Percentiles rank a stretch among this genome's conserved stretches.
phyloP scores from a whole-genome alignment of 306 rosid genomes.

The Cicer arietinum region DNA sequence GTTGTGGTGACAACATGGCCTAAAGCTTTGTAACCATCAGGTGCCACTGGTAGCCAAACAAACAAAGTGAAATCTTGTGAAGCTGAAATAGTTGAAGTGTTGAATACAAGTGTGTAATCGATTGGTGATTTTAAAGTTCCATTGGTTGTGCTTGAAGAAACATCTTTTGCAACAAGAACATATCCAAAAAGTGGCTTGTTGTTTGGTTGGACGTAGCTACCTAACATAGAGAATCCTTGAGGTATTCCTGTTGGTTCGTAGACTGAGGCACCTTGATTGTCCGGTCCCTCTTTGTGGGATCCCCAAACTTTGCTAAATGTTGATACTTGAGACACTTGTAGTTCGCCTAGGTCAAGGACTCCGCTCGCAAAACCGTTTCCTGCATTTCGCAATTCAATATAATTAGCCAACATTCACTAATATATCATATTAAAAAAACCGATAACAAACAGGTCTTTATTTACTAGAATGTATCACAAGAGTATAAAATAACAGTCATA shows the following conservation, averaged over 20 bases:
- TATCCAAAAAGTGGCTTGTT: slow-evolving; percentile 69
- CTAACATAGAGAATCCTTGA: slow-evolving; percentile 67
- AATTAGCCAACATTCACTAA: background rate
- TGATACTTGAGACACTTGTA: slow-evolving; percentile 60
- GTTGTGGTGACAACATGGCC: slow-evolving; percentile 69
- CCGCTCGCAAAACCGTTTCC: slow-evolving; percentile 70
- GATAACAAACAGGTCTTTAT: background rate
- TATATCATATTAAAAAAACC: background rate
- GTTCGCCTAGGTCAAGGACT: slow-evolving; percentile 68
- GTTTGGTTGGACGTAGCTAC: slow-evolving; percentile 73
- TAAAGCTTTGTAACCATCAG: slow-evolving; percentile 68
- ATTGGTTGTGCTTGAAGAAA: slow-evolving; percentile 25
- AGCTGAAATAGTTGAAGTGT: slow-evolving; percentile 49
- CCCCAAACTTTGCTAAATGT: slow-evolving; percentile 69
- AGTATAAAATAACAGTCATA: background rate
- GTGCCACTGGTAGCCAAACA: slow-evolving; percentile 74
- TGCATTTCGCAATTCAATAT: slow-evolving; percentile 18
- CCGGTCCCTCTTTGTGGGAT: slow-evolving; percentile 64
- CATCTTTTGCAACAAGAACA: slow-evolving; percentile 65
- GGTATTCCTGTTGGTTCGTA: slow-evolving; percentile 79
- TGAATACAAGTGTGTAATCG: slow-evolving; percentile 72
- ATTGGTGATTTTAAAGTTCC: slow-evolving; percentile 53
- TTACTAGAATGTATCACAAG: background rate
- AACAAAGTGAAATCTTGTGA: slow-evolving; percentile 59
- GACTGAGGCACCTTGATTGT: slow-evolving; percentile 58